Evolutionary conservation across 2,329 filamentous ascomycete genomes (phyloP).

Genomic region (Ophiostoma piceae): DNA sequence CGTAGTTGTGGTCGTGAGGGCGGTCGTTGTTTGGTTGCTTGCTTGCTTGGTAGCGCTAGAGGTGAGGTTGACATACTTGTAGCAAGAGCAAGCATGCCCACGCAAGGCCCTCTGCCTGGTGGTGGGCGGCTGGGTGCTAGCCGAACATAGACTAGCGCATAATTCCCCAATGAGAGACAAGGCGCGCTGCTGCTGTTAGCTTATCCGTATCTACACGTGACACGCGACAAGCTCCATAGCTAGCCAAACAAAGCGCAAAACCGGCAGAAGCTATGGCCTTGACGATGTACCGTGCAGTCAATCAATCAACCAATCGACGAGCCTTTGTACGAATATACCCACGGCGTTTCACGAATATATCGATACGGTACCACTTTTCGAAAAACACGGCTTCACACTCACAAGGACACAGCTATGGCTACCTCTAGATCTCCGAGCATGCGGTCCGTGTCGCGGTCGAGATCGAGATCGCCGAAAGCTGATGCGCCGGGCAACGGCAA

Average conservation of each 20-base stretch:
- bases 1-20: background rate
- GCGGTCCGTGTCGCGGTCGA: slow-evolving; percentile 20
- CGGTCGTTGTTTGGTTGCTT: background rate
- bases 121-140: slow-evolving; percentile 1
- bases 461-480: slow-evolving; percentile 11
- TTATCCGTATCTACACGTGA: slow-evolving; percentile 18
- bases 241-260: slow-evolving; percentile 10
- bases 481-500: background rate
- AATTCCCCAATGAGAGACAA: background rate
- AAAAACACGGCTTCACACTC: too few relatives aligned
- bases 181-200: background rate
- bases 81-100: slow-evolving; percentile 20
- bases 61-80: slow-evolving; percentile 9
- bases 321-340: background rate
- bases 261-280: background rate
- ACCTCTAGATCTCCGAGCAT: slow-evolving; percentile 19
- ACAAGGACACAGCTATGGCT: slow-evolving; percentile 11
- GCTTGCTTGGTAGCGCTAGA: background rate
- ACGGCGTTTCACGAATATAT: background rate
- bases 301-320: background rate
- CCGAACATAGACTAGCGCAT: slow-evolving; percentile 7
- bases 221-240: slow-evolving; percentile 15
- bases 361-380: background rate
- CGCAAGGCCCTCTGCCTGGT: slow-evolving; percentile 25
- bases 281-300: background rate